Evolutionary conservation across 768 basidiomycete species (phyloP), one percentile per base, ranked within the genome.

Genomic region (Butyriboletus loyo): DNA sequence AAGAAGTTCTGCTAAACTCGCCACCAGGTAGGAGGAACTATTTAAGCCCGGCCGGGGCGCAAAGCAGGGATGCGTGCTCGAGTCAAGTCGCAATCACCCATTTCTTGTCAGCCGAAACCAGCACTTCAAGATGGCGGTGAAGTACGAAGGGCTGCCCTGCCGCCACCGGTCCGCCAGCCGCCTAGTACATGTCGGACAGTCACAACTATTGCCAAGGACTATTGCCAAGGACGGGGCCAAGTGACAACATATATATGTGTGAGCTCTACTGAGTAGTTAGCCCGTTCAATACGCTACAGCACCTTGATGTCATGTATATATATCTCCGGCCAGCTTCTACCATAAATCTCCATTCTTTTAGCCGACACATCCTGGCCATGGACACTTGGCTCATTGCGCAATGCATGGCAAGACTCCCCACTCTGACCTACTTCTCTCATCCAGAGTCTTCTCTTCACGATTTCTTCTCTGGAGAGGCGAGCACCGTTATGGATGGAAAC

Each of bases 321-420:
- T 37, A 40, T 44, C 14, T 15, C 25, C 34, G n/a, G 38, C 47
- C 7, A 9, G 43, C n/a, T 25, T 22, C 1, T 21, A 5, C 22
- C 39, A 41, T 19, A 24, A 3, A 21, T 22, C 4, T 9, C 34
- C 43, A 49, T 21, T 39, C 42, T 25, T 31, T 34, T 34, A 24
- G 31, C 9, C 3, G 2, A 43, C 35, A 10, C 32, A n/a, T 37
- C 49, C 13, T 32, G 2, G 21, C 10, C 36, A 60, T 50, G 54
- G 40, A 50, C 13, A 21, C 48, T 27, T 56, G 59, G 54, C 40
- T 52, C 37, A 39, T 61, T 30, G 50, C 48, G 8, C 50, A 50
- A 13, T 56, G 54, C 45, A 61, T 61, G 43, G 50, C 35, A 17
- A 56, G 50, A 34, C 40, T 60, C 21, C 58, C 44, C 19, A 30